Evolutionary conservation across 2,329 filamentous ascomycete species (phyloP), one percentile per base, ranked within the genome.

Genomic region (Colletotrichum abscissum): DNA sequence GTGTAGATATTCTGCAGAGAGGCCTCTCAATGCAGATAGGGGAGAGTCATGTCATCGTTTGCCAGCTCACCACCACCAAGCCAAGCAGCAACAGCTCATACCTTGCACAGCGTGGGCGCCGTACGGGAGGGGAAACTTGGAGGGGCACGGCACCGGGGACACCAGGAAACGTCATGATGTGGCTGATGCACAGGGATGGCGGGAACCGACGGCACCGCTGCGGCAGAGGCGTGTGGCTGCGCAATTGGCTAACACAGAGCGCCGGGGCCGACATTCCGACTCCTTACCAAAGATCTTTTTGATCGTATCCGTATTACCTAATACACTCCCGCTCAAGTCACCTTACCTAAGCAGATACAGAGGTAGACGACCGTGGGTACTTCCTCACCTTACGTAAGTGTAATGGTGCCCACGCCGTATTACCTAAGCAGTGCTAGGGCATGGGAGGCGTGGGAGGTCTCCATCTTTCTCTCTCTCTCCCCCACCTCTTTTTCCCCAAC

Each of bases 161-260:
- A 69, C 66, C 38, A 8, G 38, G 38, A 42, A 42, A 42, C 16
- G 70, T 73, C 70, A 70, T 73, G 55, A 11, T 69, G 66, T 73
- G 70, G 70, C 70, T 70, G 66, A 57, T 26, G 54, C 22, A 14
- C 35, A 9, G 35, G 52, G 14, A n/a, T 1, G 4, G 19, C 7
- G 46, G 64, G 63, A 22, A 7, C 35, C 7, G 3, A 11, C n/a
- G 42, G 42, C 28, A 19, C 28, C 6, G 19, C 56, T 26, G 38
- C 19, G 38, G 28, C 4, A 19, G 4, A 11, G 8, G 64, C 16
- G 26, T 63, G 69, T 72, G 69, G 69, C 69, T 69, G 69, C 68
- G 58, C 9, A 7, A 1, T 5, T 63, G 59, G 38, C 35, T 11
- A 49, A 38, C 6, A 22, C 6, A 19, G 12, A 9, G 19, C 14